Conservation (phyloP, 306 rosid species). For the Malus asiatica region DNA sequence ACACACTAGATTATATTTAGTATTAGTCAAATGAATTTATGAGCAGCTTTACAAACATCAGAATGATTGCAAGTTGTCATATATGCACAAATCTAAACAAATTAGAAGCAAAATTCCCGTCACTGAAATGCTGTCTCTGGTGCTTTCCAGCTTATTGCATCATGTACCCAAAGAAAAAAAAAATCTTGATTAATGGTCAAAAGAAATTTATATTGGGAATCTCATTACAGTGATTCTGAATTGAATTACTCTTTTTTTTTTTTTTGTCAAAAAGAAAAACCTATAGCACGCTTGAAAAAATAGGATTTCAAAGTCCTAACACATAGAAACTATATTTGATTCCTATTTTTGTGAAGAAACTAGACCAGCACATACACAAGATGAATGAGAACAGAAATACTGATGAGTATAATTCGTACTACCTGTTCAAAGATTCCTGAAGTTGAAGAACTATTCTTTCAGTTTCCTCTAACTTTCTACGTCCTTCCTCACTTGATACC, state of each 20-base stretch:
- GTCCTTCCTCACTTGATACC: slow-evolving; percentile 52
- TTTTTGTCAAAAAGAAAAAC: background rate
- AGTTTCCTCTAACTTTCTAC: slow-evolving; percentile 55
- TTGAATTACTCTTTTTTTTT: background rate
- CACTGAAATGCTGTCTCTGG: background rate
- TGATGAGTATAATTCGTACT: slow-evolving; percentile 28
- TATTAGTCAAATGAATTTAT: slow-evolving; percentile 47
- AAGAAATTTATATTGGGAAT: background rate
- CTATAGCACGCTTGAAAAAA: background rate
- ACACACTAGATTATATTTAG: slow-evolving; percentile 72
- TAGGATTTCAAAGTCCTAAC: background rate
- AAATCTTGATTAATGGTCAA: background rate
- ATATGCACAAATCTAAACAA: slow-evolving; percentile 12
- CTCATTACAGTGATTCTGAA: background rate
- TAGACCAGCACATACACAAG: background rate
- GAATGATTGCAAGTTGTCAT: slow-evolving; percentile 7
- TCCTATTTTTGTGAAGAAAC: background rate
- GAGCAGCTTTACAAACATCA: slow-evolving; percentile 8
- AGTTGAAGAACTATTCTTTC: slow-evolving; percentile 70
- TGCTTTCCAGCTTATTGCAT: background rate
- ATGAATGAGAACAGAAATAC: slow-evolving; percentile 3
- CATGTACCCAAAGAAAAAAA: background rate
- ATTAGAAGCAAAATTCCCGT: background rate
- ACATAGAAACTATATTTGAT: background rate
- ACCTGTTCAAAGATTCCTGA: slow-evolving; percentile 88